These are phyloP conservation scores for Porphyrellus cyaneotinctus DNA, from an alignment of 768 basidiomycete genomes.

Conservation along the genomic window DNA sequence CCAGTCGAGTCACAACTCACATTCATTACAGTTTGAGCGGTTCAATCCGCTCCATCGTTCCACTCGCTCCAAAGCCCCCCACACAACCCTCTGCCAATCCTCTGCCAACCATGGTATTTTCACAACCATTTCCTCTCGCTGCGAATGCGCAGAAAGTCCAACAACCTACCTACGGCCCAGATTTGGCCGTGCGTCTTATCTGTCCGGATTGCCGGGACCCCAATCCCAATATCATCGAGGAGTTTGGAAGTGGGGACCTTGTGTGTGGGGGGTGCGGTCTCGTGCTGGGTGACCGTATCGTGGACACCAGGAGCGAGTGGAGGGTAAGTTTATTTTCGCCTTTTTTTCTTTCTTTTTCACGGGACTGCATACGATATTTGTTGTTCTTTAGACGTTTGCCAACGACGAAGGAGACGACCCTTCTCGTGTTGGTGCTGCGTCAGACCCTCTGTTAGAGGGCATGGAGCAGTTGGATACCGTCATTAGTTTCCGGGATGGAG, in stretches of 20 bases:
- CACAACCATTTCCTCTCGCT: conserved; percentile 79
- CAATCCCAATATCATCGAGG: conserved; percentile 92
- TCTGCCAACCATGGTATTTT: conserved; percentile 51
- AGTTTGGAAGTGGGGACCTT: conserved; percentile 96
- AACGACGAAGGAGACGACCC: conserved; percentile 99
- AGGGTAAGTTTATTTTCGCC: conserved; percentile 54
- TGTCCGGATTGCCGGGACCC: conserved; percentile 96
- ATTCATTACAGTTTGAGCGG: conserved; percentile 24
- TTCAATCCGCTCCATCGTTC: conserved; percentile 6
- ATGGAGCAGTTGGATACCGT: conserved; percentile 93
- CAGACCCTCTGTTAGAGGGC: conserved; percentile 90
- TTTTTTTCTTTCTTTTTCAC: conserved; percentile 12
- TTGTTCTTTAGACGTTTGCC: conserved; percentile 81
- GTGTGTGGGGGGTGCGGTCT: conserved; percentile 92
- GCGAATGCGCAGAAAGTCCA: conserved; percentile 45
- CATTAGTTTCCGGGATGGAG: conserved; percentile 94
- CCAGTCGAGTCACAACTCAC: conserved; percentile 17
- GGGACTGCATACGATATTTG: conserved; percentile 22
- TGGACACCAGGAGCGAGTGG: conserved; percentile 99
- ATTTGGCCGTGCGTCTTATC: conserved; percentile 83
- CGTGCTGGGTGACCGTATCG: conserved; percentile 92
- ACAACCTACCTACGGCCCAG: conserved; percentile 68
- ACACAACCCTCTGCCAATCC: conserved; percentile 4
- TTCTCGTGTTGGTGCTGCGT: conserved; percentile 97
- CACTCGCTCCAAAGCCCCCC: conserved; percentile 21